A percentile compares a stretch with the other conserved stretches of the same genome.
Conservation (phyloP, 192 early-diverging fungal genomes). For the Backusella macrospora region DNA sequence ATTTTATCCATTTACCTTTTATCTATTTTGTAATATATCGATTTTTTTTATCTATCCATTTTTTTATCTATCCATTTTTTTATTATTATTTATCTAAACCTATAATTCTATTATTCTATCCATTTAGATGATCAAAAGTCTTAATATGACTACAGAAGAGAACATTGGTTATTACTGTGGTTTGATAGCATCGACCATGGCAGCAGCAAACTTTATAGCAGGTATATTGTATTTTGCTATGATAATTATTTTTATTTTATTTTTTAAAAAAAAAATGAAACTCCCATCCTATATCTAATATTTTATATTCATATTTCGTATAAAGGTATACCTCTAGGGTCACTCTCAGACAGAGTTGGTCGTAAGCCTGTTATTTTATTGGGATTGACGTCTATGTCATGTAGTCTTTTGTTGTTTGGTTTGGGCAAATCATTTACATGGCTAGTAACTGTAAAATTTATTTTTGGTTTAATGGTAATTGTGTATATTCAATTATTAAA, state of each 20-base stretch:
- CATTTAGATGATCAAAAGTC: conserved; percentile 56
- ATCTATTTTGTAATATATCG: conserved; percentile 16
- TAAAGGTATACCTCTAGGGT: conserved; percentile 57
- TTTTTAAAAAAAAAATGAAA: background rate
- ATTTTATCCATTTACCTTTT: conserved; percentile 22
- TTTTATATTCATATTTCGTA: background rate
- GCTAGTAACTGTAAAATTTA: conserved; percentile 54
- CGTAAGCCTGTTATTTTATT: conserved; percentile 66
- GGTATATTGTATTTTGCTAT: conserved; percentile 21
- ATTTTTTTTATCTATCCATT: too few species aligned
- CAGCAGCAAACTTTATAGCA: conserved; percentile 52
- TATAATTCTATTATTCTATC: background rate
- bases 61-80: too few species aligned
- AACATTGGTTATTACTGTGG: conserved; percentile 53
- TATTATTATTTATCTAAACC: background rate
- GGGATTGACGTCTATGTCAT: conserved; percentile 66
- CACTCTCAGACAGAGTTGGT: conserved; percentile 72
- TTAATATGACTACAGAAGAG: conserved; percentile 62
- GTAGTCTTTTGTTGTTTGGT: conserved; percentile 68
- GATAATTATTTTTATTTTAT: background rate
- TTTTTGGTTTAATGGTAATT: conserved; percentile 55
- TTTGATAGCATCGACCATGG: conserved; percentile 52
- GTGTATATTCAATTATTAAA: background rate
- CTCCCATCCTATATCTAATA: background rate
- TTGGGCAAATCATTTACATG: conserved; percentile 50